Conservation (phyloP, 805 yeast species). For the Ogataea neopini region DNA sequence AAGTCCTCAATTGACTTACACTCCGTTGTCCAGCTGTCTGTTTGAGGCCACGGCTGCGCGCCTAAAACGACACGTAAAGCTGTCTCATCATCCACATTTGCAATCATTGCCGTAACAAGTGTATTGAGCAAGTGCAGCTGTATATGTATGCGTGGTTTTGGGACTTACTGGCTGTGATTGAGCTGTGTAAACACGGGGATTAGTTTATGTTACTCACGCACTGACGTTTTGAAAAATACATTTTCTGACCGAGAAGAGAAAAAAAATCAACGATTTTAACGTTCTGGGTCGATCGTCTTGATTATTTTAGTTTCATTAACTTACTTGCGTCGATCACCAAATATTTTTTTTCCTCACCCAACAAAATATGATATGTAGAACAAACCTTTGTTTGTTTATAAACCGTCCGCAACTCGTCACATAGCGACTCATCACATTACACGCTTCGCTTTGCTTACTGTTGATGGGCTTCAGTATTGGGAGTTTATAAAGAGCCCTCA, state of each 20-base stretch:
- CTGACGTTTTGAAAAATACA: not conserved
- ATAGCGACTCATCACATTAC: not conserved
- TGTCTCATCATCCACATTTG: not conserved
- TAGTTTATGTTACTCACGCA: not conserved
- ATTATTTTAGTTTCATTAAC: no score
- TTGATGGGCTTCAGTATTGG: not conserved
- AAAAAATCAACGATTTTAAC: not conserved
- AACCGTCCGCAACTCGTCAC: not conserved
- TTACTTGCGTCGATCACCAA: no score
- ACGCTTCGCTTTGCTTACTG: not conserved
- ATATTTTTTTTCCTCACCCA: not conserved
- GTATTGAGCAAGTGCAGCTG: not conserved
- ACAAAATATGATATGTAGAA: not conserved
- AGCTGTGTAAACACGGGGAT: no score
- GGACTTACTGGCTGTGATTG: no score
- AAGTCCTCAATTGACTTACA: not conserved
- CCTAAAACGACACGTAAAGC: constrained; percentile 3
- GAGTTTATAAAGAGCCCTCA: constrained; percentile 2
- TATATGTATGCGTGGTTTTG: not conserved
- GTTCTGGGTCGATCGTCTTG: not conserved
- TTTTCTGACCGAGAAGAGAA: not conserved
- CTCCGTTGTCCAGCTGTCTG: not conserved
- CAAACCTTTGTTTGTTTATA: not conserved
- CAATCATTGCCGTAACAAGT: not conserved
- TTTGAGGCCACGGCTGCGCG: constrained; percentile 1